These are phyloP conservation scores for Sphenostylis stenocarpa DNA, from an alignment of 306 rosid species.

Conservation along the genomic window DNA sequence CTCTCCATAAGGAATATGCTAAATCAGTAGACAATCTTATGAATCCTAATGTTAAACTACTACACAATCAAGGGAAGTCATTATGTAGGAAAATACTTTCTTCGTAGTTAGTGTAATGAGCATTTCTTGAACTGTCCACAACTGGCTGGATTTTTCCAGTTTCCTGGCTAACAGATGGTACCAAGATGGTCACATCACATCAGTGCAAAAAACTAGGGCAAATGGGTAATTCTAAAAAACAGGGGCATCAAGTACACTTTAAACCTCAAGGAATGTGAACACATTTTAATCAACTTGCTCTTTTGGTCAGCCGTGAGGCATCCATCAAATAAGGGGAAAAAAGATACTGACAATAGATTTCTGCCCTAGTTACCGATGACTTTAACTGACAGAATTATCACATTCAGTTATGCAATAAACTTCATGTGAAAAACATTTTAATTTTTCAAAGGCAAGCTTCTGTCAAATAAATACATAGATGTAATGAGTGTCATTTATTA, in stretches of 20 bases:
- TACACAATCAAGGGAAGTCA: too few species aligned
- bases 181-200: neutral
- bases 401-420: neutral
- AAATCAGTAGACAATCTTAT: too few species aligned
- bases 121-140: too few species aligned
- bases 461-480: neutral
- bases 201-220: neutral
- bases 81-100: too few species aligned
- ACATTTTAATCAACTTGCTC: neutral
- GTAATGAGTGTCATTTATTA: slow-evolving; percentile 33
- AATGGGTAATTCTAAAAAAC: neutral
- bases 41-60: too few species aligned
- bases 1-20: too few species aligned
- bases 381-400: slow-evolving; percentile 9
- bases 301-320: neutral
- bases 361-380: neutral
- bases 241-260: neutral
- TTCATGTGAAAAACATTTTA: neutral
- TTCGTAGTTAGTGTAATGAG: too few species aligned
- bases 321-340: neutral
- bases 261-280: neutral
- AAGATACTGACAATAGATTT: neutral
- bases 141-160: neutral
- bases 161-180: neutral
- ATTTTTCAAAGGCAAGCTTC: slow-evolving; percentile 19